These are phyloP conservation scores for Geotrichum carabidarum DNA, from an alignment of 1,139 yeast genomes.

Conservation along the genomic window DNA sequence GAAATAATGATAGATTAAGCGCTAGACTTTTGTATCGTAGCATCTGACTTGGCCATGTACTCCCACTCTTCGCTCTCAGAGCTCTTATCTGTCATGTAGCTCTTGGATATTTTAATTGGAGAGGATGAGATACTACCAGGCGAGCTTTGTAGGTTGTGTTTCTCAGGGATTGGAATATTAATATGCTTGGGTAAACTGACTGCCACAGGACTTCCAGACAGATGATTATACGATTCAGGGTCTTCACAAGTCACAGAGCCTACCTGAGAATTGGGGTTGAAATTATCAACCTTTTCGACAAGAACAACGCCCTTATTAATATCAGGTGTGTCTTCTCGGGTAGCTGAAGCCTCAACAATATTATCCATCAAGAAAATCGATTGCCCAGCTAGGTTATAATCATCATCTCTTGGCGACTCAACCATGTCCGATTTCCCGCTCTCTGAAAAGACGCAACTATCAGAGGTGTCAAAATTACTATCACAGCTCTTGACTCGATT, in stretches of 20 bases:
- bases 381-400: neutral
- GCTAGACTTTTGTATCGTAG: constrained; percentile 1
- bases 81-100: constrained; percentile 6
- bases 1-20: neutral
- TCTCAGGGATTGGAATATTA: neutral
- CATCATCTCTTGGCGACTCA: neutral
- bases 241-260: neutral
- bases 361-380: constrained; percentile 3
- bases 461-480: neutral
- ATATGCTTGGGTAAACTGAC: neutral
- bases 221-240: neutral
- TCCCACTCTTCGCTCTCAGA: constrained; percentile 10
- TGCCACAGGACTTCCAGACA: neutral
- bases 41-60: constrained; percentile 12
- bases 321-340: neutral
- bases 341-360: neutral
- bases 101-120: constrained; percentile 6
- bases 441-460: neutral
- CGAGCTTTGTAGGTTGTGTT: neutral
- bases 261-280: neutral
- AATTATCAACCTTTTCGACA: neutral
- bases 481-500: neutral
- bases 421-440: neutral
- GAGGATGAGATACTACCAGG: constrained; percentile 9
- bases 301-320: neutral